Evolutionary conservation across 2,329 filamentous ascomycete genomes (phyloP).

Genomic region (Capronia epimyces): DNA sequence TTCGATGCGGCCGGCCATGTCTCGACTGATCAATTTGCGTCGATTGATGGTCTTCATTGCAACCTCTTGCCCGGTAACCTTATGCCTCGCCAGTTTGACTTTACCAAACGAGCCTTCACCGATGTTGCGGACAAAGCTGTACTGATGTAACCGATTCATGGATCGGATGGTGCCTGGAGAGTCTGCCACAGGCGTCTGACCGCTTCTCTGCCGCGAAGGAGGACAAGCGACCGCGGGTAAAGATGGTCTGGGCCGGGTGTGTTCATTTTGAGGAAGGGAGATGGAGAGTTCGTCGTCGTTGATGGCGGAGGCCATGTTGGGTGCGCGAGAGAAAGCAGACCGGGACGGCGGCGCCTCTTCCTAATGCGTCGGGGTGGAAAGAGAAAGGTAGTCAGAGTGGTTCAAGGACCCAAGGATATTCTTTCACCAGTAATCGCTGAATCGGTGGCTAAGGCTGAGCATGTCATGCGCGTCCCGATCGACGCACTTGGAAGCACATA

Average conservation of each 20-base stretch:
- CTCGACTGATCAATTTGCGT: conserved; percentile 90
- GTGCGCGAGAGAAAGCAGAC: not conserved
- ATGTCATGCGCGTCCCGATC: conserved; percentile 10
- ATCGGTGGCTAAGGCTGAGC: conserved; percentile 15
- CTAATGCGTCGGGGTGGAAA: not conserved
- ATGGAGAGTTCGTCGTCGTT: conserved; percentile 38
- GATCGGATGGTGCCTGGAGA: conserved; percentile 49
- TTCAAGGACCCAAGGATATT: not conserved
- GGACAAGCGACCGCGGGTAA: conserved; percentile 27
- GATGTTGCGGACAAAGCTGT: conserved; percentile 81
- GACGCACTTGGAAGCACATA: not conserved
- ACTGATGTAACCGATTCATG: conserved; percentile 84
- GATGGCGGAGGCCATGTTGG: conserved; percentile 35
- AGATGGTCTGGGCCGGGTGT: conserved; percentile 26
- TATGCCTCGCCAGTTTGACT: conserved; percentile 92
- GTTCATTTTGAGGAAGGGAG: conserved; percentile 32
- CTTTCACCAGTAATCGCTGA: conserved; percentile 13
- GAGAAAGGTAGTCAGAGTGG: not conserved
- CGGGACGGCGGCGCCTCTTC: not conserved
- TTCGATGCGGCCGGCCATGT: conserved; percentile 97
- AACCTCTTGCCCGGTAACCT: conserved; percentile 88
- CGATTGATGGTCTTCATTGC: conserved; percentile 96
- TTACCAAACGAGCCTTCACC: conserved; percentile 98
- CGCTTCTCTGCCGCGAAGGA: conserved; percentile 12
- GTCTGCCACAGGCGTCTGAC: conserved; percentile 33